A percentile compares a stretch with the other conserved stretches of the same genome.
Conservation (phyloP, 2,329 filamentous ascomycete genomes). For the Fusarium domesticum region DNA sequence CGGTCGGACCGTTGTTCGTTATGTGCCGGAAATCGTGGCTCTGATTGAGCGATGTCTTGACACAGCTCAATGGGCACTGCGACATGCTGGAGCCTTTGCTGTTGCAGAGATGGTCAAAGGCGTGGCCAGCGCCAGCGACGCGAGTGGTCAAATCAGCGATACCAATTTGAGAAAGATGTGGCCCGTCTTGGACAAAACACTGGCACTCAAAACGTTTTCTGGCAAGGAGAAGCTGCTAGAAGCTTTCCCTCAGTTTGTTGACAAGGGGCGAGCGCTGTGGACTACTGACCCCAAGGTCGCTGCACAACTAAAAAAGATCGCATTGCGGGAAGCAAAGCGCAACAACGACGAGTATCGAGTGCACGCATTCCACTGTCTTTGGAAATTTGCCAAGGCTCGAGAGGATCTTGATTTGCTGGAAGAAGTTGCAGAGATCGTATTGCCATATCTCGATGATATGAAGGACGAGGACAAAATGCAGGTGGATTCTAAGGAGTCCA, state of each 20-base stretch:
- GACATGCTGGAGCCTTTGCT: constrained; percentile 81
- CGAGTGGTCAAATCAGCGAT: constrained; percentile 57
- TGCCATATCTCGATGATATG: constrained; percentile 58
- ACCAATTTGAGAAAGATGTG: constrained; percentile 65
- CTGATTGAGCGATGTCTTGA: constrained; percentile 68
- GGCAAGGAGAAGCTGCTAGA: constrained; percentile 84
- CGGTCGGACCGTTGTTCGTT: constrained; percentile 74
- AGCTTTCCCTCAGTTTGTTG: constrained; percentile 75
- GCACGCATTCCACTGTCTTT: constrained; percentile 69
- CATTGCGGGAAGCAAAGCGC: constrained; percentile 81
- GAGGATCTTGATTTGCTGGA: constrained; percentile 68
- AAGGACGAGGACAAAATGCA: constrained; percentile 66
- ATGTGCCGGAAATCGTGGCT: constrained; percentile 75
- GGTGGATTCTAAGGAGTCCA: constrained; percentile 57
- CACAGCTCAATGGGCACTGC: constrained; percentile 83
- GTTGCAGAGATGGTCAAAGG: constrained; percentile 70
- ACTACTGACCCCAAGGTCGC: constrained; percentile 50
- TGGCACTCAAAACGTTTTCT: constrained; percentile 86
- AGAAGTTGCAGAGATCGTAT: constrained; percentile 63
- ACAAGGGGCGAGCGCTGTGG: constrained; percentile 60
- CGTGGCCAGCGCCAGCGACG: constrained; percentile 57
- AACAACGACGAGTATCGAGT: constrained; percentile 84
- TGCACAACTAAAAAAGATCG: constrained; percentile 73
- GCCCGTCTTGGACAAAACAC: constrained; percentile 77
- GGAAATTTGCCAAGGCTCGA: constrained; percentile 66